Evolutionary conservation across 768 basidiomycete genomes (phyloP).

Genomic region (Naganishia onofrii): DNA sequence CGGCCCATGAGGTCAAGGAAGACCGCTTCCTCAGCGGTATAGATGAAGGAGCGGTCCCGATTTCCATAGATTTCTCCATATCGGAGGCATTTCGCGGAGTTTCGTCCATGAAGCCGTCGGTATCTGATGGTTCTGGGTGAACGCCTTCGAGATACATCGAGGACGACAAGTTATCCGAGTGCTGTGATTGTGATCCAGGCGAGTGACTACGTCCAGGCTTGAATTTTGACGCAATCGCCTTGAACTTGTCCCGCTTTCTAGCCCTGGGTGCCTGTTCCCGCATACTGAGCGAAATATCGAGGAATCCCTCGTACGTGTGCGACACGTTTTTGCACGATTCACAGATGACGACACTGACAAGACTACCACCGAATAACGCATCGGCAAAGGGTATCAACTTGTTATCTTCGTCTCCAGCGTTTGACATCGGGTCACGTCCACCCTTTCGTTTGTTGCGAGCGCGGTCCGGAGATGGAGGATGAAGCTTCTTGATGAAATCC

Average conservation of each 20-base stretch:
- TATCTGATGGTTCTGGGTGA: conserved; percentile 21
- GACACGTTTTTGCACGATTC: conserved; percentile 91
- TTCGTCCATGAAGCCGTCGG: conserved; percentile 16
- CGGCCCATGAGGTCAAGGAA: conserved; percentile 27
- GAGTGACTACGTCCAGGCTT: conserved; percentile 51
- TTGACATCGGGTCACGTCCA: conserved; percentile 7
- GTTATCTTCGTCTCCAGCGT: conserved; percentile 54
- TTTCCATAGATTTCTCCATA: conserved; percentile 62
- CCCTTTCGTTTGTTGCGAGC: conserved; percentile 22
- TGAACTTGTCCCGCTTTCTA: conserved; percentile 64
- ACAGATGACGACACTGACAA: conserved; percentile 89
- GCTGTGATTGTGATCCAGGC: conserved; percentile 25
- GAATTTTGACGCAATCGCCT: conserved; percentile 68
- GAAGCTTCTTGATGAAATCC: conserved; percentile 59
- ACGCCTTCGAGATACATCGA: conserved; percentile 34
- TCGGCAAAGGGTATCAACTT: conserved; percentile 72
- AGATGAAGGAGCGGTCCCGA: conserved; percentile 52
- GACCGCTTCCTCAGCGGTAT: conserved; percentile 24
- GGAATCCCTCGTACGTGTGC: conserved; percentile 88
- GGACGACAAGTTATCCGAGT: conserved; percentile 20
- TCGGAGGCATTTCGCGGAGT: conserved; percentile 21
- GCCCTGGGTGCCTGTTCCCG: conserved; percentile 53
- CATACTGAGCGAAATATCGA: conserved; percentile 86
- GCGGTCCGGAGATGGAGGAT: conserved; percentile 34
- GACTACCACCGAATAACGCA: conserved; percentile 82